phyloP scores from a whole-genome alignment of 352 stramenopile genomes.

The Aphanomyces invadans region DNA sequence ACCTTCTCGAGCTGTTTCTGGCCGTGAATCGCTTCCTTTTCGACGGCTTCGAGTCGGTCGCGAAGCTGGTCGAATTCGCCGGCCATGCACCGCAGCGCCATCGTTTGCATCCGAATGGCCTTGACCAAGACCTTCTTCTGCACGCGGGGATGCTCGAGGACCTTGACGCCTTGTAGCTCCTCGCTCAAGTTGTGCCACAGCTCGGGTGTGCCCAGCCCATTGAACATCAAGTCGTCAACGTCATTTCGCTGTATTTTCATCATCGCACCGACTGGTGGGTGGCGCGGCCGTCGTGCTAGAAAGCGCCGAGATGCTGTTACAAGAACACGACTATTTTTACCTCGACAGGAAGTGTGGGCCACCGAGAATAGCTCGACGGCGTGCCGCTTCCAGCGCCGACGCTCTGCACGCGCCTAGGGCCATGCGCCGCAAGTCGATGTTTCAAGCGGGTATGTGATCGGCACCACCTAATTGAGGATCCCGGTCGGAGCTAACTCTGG shows the following conservation, averaged over 20 bases:
- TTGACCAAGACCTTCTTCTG: conserved; percentile 80
- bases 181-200: conserved; percentile 69
- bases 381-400: no score
- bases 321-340: conserved; percentile 11
- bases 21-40: conserved; percentile 61
- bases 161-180: conserved; percentile 71
- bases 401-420: no score
- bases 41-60: conserved; percentile 66
- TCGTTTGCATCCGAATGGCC: conserved; percentile 70
- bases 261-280: neutral
- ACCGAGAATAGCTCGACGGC: neutral
- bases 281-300: no score
- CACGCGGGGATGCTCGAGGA: conserved; percentile 67
- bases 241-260: conserved; percentile 73
- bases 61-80: conserved; percentile 77
- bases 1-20: conserved; percentile 74
- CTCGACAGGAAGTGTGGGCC: neutral
- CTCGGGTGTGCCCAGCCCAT: conserved; percentile 67
- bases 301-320: neutral
- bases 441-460: neutral
- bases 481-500: neutral
- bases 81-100: conserved; percentile 75
- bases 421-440: neutral
- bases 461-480: neutral
- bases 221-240: conserved; percentile 52